Evolutionary conservation across 208 protist genomes (phyloP), one percentile per base, ranked within the genome.

Genomic region (Willaertia magna): DNA sequence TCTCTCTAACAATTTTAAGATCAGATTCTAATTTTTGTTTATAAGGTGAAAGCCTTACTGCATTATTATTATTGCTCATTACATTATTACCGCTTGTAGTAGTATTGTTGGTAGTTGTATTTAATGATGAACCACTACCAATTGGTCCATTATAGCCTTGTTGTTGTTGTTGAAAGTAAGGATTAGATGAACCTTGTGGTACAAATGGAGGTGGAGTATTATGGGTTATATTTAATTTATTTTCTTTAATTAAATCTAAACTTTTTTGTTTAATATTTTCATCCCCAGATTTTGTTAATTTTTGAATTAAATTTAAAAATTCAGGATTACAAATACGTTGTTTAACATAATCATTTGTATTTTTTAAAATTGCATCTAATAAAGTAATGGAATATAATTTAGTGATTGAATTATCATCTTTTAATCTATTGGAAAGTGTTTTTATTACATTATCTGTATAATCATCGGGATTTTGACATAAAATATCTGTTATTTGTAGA

Each of bases 401-500:
- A 78, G 26, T 22, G 6, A 26, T 11, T 4, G 16, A 4, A 44
- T 78, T 78, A 2, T 26, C 4, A 46, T 40, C 42, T 47, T n/a
- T 16, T 3, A 78, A n/a, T 26, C 42, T 42, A 44, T 6, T 16
- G 20, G 12, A 30, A 40, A 78, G 26, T 20, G 30, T 26, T 22
- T 26, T 12, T 22, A 42, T 14, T 16, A 78, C 11, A 26, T 46
- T 16, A 20, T 46, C 44, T 40, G 74, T 40, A 43, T 78, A 18
- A 20, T 81, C 76, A 51, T 81, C 76, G 22, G 76, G 76, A 20
- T 51, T 81, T 40, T 81, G 76, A 34, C n/a, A 47, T 51, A 81
- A 40, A 20, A 81, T 4, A 81, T 81, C 76, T 16, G n/a, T 51
- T 39, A 81, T 52, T 51, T 81, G 76, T 11, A 81, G 26, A 39